These are phyloP conservation scores for Aspergillus cavernicola DNA, from an alignment of 495 filamentous ascomycete species.

Conservation along the genomic window DNA sequence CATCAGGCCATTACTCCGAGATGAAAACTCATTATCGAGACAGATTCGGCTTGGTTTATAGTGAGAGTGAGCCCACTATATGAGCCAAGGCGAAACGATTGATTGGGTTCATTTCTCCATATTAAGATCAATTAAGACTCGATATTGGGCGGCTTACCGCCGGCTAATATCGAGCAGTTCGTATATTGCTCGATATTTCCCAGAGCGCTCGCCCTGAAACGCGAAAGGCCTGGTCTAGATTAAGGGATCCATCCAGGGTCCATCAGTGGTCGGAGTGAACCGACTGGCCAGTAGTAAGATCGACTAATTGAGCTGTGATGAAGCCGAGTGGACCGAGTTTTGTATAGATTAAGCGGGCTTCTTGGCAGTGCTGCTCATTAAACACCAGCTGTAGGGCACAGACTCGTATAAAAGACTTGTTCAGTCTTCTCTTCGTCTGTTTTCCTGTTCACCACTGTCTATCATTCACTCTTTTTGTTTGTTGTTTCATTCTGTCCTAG, in stretches of 20 bases:
- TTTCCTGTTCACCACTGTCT: neutral
- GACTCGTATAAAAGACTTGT: slow-evolving; percentile 10
- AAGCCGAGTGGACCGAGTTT: neutral
- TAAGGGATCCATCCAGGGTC: neutral
- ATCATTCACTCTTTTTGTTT: slow-evolving; percentile 3
- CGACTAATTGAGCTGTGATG: neutral
- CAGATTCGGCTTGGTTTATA: too few species aligned
- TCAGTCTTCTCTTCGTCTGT: neutral
- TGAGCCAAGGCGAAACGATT: neutral
- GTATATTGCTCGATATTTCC: neutral
- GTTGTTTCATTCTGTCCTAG: slow-evolving; percentile 3
- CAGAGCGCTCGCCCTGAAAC: too few species aligned
- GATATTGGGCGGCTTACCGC: neutral
- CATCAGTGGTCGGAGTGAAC: neutral
- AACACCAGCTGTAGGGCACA: neutral
- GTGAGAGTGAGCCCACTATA: too few species aligned
- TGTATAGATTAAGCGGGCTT: neutral
- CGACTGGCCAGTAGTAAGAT: neutral
- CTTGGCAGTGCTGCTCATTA: slow-evolving; percentile 3
- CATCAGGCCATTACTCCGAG: too few species aligned
- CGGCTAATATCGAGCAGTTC: neutral
- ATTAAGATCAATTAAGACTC: neutral
- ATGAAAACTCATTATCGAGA: neutral
- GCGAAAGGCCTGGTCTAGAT: neutral
- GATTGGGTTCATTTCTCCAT: neutral